Percentiles rank a stretch among this genome's conserved stretches.
These are phyloP conservation scores for Penicillium cinerascens DNA, from an alignment of 495 filamentous ascomycete genomes.

Conservation along the genomic window DNA sequence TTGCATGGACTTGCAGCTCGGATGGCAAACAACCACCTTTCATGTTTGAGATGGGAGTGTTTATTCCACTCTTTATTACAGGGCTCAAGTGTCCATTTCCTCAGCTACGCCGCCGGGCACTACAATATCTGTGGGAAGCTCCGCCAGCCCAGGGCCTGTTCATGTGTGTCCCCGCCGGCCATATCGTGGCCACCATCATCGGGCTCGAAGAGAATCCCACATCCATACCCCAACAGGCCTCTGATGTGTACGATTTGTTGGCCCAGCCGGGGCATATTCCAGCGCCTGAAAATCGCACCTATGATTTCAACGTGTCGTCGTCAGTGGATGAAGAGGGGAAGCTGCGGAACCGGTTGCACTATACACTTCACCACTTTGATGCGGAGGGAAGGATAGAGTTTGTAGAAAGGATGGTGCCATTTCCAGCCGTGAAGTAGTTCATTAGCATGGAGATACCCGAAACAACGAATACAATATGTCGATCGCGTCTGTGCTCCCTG, in stretches of 20 bases:
- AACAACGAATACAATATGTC: not conserved
- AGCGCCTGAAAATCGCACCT: no score
- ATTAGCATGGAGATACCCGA: not conserved
- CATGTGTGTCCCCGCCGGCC: constrained; percentile 17
- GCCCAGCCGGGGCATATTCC: not conserved
- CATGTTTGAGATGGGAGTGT: constrained; percentile 50
- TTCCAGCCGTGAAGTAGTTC: not conserved
- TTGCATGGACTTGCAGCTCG: constrained; percentile 11
- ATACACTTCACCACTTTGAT: constrained; percentile 3
- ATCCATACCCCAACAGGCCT: not conserved
- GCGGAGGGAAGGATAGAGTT: constrained; percentile 8
- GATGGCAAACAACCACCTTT: constrained; percentile 30
- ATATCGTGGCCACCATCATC: constrained; percentile 11
- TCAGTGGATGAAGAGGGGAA: not conserved
- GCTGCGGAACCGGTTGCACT: constrained; percentile 8
- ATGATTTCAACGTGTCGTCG: no score
- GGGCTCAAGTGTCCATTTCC: constrained; percentile 48
- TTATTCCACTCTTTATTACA: constrained; percentile 48
- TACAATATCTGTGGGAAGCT: constrained; percentile 29
- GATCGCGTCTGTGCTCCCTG: not conserved
- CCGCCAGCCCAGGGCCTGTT: constrained; percentile 25
- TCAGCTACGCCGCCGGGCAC: constrained; percentile 40
- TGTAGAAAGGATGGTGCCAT: constrained; percentile 2
- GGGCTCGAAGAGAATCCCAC: constrained; percentile 15
- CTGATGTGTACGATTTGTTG: not conserved